These are phyloP conservation scores for Hericium erinaceus DNA, from an alignment of 768 basidiomycete species.

Conservation along the genomic window DNA sequence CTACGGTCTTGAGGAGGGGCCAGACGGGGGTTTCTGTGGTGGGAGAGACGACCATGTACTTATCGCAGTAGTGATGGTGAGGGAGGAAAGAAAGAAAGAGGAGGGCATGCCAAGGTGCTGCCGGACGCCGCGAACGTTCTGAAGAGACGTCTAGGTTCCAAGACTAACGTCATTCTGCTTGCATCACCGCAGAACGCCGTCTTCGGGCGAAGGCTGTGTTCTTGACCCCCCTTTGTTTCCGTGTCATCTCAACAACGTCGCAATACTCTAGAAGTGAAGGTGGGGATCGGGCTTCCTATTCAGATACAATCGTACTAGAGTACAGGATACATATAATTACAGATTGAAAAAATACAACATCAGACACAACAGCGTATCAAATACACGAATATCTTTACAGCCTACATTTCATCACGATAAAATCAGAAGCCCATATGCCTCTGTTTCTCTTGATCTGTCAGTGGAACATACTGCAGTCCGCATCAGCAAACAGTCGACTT, in stretches of 20 bases:
- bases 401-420: not conserved
- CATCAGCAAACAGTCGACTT: no score
- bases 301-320: not conserved
- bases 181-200: no score
- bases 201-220: no score
- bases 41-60: not conserved
- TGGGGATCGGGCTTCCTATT: no score
- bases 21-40: constrained; percentile 24
- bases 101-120: not conserved
- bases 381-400: not conserved
- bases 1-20: constrained; percentile 46
- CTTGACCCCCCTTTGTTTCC: no score
- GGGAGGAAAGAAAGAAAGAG: not conserved
- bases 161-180: not conserved
- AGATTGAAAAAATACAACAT: no score
- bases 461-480: not conserved
- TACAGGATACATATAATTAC: no score
- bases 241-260: no score
- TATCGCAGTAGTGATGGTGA: not conserved
- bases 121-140: not conserved
- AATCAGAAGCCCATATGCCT: not conserved
- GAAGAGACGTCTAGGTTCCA: not conserved
- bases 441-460: not conserved
- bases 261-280: no score
- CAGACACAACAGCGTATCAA: no score